Evolutionary conservation across 2,329 filamentous ascomycete species (phyloP).

Genomic region (Penicillium sp.): DNA sequence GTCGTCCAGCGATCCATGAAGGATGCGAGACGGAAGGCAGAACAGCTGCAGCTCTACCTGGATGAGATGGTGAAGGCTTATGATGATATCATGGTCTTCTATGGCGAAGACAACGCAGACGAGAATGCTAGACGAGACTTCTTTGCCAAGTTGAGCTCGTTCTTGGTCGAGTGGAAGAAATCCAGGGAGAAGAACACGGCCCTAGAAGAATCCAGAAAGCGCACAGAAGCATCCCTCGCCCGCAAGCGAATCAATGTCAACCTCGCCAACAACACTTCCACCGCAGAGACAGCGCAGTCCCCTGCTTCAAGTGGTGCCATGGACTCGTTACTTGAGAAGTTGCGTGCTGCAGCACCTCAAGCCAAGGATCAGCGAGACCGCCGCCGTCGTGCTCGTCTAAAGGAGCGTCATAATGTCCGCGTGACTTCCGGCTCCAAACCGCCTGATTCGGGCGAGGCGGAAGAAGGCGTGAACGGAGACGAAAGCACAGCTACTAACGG

Average conservation of each 20-base stretch:
- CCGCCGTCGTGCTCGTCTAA: constrained; percentile 78
- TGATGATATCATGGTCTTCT: constrained; percentile 94
- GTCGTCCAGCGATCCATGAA: constrained; percentile 94
- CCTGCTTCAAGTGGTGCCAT: constrained; percentile 82
- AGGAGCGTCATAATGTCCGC: constrained; percentile 86
- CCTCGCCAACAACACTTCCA: constrained; percentile 58
- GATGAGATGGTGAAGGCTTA: constrained; percentile 90
- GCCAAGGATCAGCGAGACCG: constrained; percentile 85
- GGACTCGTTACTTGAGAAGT: constrained; percentile 92
- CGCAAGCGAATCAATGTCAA: constrained; percentile 68
- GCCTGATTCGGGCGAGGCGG: constrained; percentile 59
- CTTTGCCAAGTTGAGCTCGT: constrained; percentile 87
- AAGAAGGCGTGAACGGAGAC: constrained; percentile 57
- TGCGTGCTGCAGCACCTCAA: constrained; percentile 88
- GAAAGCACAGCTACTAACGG: constrained; percentile 26
- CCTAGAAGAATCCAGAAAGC: constrained; percentile 75
- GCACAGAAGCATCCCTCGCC: constrained; percentile 89
- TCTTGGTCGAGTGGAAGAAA: constrained; percentile 94
- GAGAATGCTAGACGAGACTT: constrained; percentile 93
- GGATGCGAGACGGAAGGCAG: constrained; percentile 89
- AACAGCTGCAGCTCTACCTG: constrained; percentile 89
- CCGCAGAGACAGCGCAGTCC: constrained; percentile 54
- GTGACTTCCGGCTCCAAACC: constrained; percentile 86
- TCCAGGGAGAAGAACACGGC: constrained; percentile 87
- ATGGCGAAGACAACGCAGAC: constrained; percentile 88